Base-by-base conservation (phyloP, 1,284 basidiomycete species). In the Vanrija sp. region DNA sequence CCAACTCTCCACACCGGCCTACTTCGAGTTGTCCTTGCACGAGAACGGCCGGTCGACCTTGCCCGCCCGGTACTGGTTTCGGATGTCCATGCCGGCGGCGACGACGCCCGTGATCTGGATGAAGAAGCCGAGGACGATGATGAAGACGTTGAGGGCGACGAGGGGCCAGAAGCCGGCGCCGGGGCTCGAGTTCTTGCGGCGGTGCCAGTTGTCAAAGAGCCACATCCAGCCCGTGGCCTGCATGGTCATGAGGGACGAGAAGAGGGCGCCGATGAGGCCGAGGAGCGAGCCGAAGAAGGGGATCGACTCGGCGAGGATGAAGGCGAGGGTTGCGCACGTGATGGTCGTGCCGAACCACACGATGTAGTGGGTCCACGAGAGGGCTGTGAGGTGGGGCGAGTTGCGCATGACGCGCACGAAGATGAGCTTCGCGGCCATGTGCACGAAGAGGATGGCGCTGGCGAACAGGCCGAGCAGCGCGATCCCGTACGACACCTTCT, bases 281-380 rank as follows among this genome's bases (percentile, higher is more conserved):
- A 72, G 51, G 16, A 74, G 58, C 20, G 64, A 55, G 35, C 61
- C 60, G 59, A 71, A 70, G 56, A 74, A 66, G 10, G 67, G 66
- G 47, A 73, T 68, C 14, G 63, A 64, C 53, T 58, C 49, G n/a
- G 57, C 57, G 19, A 58, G 35, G 27, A 58, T 19, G 18, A 37
- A 58, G 3, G 49, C 57, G 27, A 52, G 44, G 25, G 54, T 23
- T 43, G 42, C 51, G 35, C 36, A 20, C 25, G 38, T 39, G 18
- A 36, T 22, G 22, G 51, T 51, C 18, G 45, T 38, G 2, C 75
- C 71, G 27, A 80, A 69, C 84, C 84, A 86, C 4, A 77, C 72
- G 16, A 69, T 59, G 82, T 83, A 84, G 39, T 84, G 84, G 7
- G 80, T 71, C 12, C 75, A 7, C 0, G 83, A 85, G 56, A 83